Evolutionary conservation across 2,329 filamentous ascomycete species (phyloP).

Genomic region (Paracamarosporium sp.): DNA sequence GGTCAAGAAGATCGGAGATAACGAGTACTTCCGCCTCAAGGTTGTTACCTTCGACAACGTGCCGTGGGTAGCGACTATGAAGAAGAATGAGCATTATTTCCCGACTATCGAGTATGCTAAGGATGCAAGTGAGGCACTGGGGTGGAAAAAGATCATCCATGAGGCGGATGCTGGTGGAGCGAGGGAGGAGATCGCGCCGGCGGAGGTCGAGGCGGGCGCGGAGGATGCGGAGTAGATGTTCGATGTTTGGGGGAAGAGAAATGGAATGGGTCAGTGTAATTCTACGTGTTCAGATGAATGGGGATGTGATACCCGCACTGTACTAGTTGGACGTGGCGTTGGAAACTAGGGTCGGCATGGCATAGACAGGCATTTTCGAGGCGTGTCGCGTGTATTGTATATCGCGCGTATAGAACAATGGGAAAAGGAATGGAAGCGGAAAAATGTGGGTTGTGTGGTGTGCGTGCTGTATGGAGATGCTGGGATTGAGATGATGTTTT

Average conservation of each 20-base stretch:
- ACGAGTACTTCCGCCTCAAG: conserved; percentile 96
- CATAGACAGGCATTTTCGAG: no score
- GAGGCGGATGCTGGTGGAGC: conserved; percentile 53
- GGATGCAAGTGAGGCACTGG: conserved; percentile 57
- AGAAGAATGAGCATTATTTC: conserved; percentile 98
- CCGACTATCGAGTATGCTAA: conserved; percentile 71
- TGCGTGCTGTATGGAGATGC: no score
- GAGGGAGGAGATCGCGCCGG: conserved; percentile 34
- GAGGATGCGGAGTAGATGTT: background rate
- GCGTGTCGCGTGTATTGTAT: no score
- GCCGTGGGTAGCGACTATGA: conserved; percentile 99
- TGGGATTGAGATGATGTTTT: no score
- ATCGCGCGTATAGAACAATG: no score
- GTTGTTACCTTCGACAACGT: conserved; percentile 99
- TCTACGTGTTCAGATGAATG: background rate
- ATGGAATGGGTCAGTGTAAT: background rate
- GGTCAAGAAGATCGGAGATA: conserved; percentile 88
- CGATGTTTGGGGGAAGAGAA: background rate
- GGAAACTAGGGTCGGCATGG: no score
- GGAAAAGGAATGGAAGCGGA: no score
- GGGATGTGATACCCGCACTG: background rate
- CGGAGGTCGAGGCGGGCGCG: background rate
- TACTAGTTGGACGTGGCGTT: background rate
- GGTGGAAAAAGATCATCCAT: conserved; percentile 66
- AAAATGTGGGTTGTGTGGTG: no score